These are phyloP conservation scores for Elaeis oleifera DNA, from an alignment of 202 grass and related monocot genomes.

Conservation along the genomic window DNA sequence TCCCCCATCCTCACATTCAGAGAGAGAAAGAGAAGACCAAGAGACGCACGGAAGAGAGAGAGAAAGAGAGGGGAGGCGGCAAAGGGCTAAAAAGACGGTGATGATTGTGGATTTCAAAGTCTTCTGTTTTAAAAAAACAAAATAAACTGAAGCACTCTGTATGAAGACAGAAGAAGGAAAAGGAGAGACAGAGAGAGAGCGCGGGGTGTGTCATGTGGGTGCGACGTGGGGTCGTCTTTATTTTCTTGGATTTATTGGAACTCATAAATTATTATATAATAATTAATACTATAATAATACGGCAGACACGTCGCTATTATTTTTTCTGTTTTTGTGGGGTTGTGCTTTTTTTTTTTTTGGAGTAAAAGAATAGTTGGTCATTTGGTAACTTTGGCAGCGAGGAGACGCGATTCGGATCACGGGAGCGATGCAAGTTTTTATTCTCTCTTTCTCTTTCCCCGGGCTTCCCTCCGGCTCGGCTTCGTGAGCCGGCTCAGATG, in stretches of 20 bases:
- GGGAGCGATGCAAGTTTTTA: too few species aligned
- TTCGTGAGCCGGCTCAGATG: too few species aligned
- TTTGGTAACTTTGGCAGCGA: too few species aligned
- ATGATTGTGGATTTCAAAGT: conserved; percentile 23
- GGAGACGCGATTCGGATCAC: too few species aligned
- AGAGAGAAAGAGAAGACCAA: conserved; percentile 17
- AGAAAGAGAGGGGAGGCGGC: conserved; percentile 26
- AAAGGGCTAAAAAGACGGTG: conserved; percentile 8
- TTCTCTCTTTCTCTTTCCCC: too few species aligned
- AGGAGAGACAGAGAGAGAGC: conserved; percentile 1
- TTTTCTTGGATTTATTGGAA: not conserved
- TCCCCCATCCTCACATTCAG: conserved; percentile 5
- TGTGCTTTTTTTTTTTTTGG: too few species aligned
- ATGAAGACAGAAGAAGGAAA: not conserved
- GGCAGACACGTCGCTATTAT: too few species aligned
- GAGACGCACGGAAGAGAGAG: conserved; percentile 15
- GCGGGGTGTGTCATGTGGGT: not conserved
- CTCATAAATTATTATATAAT: too few species aligned
- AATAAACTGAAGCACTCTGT: not conserved
- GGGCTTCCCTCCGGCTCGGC: too few species aligned
- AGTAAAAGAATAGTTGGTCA: too few species aligned
- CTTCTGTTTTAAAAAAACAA: not conserved
- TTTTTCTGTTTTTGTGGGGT: too few species aligned
- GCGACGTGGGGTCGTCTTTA: not conserved
- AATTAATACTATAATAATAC: too few species aligned